phyloP scores from a whole-genome alignment of 1,139 yeast species.

The Blastobotrys raffinosifermentans region DNA sequence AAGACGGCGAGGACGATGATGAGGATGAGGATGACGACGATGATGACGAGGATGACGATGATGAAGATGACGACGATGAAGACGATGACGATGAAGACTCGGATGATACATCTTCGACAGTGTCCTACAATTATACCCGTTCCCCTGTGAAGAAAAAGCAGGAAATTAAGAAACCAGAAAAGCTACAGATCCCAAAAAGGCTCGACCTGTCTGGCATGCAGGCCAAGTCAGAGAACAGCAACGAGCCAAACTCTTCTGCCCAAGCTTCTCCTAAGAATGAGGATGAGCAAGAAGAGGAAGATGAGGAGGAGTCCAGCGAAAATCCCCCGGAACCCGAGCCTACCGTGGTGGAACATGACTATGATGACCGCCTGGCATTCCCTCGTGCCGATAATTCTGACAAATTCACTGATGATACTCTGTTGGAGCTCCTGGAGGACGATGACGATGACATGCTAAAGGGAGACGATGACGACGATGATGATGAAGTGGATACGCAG shows the following conservation, averaged over 20 bases:
- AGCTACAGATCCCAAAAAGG: constrained; percentile 21
- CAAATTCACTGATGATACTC: constrained; percentile 11
- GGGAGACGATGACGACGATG: constrained; percentile 25
- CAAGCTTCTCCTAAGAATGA: too few relatives aligned
- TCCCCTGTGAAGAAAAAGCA: background rate
- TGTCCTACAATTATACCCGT: background rate
- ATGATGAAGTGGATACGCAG: constrained; percentile 13
- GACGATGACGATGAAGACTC: constrained; percentile 12
- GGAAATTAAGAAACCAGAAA: constrained; percentile 10
- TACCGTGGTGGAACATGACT: constrained; percentile 18
- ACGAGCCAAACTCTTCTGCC: too few relatives aligned
- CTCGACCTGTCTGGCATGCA: constrained; percentile 20
- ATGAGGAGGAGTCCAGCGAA: constrained; percentile 10
- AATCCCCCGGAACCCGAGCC: constrained; percentile 3
- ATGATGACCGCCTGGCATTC: constrained; percentile 15
- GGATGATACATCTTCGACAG: constrained; percentile 6
- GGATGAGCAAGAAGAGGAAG: constrained; percentile 13
- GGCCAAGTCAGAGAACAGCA: constrained; percentile 11
- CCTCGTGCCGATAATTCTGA: constrained; percentile 13
- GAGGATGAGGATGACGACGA: constrained; percentile 12
- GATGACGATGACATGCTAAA: constrained; percentile 23
- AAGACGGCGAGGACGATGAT: constrained; percentile 3
- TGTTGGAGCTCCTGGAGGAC: constrained; percentile 23
- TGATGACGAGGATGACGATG: constrained; percentile 11
- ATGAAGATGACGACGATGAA: constrained; percentile 11